Base-by-base conservation (phyloP, 179 eudicot species). In the Beta lomatogona region DNA sequence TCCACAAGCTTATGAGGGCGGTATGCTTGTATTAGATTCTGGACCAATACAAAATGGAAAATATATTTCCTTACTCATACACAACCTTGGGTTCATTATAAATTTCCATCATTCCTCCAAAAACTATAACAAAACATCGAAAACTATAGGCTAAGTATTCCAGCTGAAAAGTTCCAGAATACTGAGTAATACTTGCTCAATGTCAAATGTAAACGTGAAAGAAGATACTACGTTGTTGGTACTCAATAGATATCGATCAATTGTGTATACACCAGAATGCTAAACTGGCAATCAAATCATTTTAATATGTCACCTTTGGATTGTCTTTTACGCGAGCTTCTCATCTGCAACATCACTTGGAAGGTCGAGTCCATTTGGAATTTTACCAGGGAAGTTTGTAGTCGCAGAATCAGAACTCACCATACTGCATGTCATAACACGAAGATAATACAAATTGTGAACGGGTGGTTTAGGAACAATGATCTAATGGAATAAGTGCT, bases 371-470 rank as follows among this genome's bases (percentile, higher is more conserved):
- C 98, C 97, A 78, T 80, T 78, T 11, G 97, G 93, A 67, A 88
- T 84, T 68, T 92, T 93, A 36, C 97, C 97, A 28, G 93, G 93
- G 83, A 81, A 91, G 81, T 94, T 84, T 19, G 92, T 89, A 36
- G 77, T 69, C 46, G 97, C 79, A 53, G 83, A 67, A 86, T 87
- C 89, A 25, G 89, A 83, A 53, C 92, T 88, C 18, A 82, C 79
- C 89, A 89, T 82, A 65, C 97, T 95, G 92, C 88, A 83, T 4
- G 44, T 28, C 25, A 6, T 18, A 31, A 41, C 50, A 12, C 52
- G n/a, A 50, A 14, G 53, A 55, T 57, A 22, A 53, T 50, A 31
- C 1, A 9, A 65, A 75, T 5, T 28, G 21, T 9, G 12, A 6
- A 64, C 52, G 13, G 12, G 28, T 41, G 9, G 46, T 55, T 44